Evolutionary conservation across 2,329 filamentous ascomycete species (phyloP), one percentile per base, ranked within the genome.

Genomic region (Fusarium subtropicale): DNA sequence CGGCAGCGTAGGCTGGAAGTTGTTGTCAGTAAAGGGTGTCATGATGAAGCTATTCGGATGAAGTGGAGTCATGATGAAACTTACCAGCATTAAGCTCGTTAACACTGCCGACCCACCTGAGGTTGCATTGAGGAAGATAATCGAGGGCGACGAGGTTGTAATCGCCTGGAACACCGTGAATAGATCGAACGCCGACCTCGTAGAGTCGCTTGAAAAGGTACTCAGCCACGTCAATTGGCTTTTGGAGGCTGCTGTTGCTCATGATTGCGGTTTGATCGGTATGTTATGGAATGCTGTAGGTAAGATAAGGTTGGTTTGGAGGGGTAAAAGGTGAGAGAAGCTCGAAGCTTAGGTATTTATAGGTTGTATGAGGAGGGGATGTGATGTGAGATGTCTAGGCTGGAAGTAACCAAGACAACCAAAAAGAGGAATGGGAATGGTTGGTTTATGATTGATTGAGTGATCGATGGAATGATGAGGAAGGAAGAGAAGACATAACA

Each of bases 81-180:
- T 78, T 74, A 88, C 89, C 88, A 46, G 90, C 90, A 76, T 92
- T 92, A 61, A 92, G 84, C 77, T 92, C 91, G 74, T 92, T 92
- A 69, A 88, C 87, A 76, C 89, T 92, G 60, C 87, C 87, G 41
- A 91, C 87, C 89, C 89, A 91, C 72, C 85, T 84, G 38, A 92
- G 79, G 8, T 84, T 86, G 48, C 82, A 81, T 36, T 85, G 82
- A 26, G 85, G 82, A 44, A 92, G 79, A 76, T 90, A 91, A 77
- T 92, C 91, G 26, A 92, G 83, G 11, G 89, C 84, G 18, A 87
- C 84, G 50, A 93, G 84, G 76, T 93, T 93, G 81, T 91, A 93
- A 79, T 93, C 91, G 20, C 89, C 90, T 5, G 90, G 90, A n/a
- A 92, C 80, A 46, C 90, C 90, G 71, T 91, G 89, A 57, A 92